A percentile compares a stretch with the other conserved stretches of the same genome.
phyloP scores from a whole-genome alignment of 208 protist genomes.

The Crithidia acanthocephali region DNA sequence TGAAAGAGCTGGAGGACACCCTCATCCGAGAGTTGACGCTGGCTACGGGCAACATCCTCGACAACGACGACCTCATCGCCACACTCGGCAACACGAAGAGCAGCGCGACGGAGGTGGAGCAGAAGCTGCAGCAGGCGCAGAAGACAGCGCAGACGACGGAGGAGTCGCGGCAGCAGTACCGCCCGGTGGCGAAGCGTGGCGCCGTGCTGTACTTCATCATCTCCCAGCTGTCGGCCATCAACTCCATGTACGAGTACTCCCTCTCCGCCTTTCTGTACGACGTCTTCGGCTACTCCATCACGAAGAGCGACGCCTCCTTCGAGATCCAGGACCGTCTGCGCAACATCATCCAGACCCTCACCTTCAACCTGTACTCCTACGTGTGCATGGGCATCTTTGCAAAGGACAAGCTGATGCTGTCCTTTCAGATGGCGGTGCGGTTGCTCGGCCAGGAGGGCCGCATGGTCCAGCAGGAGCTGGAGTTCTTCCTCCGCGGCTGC shows the following conservation, averaged over 20 bases:
- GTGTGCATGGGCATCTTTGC: slow-evolving; percentile 99
- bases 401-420: slow-evolving; percentile 98
- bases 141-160: slow-evolving; percentile 97
- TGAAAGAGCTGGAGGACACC: slow-evolving; percentile 98
- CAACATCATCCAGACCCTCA: slow-evolving; percentile 98
- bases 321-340: slow-evolving; percentile 94
- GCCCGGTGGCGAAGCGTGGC: slow-evolving; percentile 96
- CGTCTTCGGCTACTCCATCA: slow-evolving; percentile 97
- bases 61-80: slow-evolving; percentile 98
- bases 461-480: slow-evolving; percentile 90
- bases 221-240: slow-evolving; percentile 95
- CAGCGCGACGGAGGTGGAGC: slow-evolving; percentile 96
- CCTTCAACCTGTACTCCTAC: slow-evolving; percentile 98
- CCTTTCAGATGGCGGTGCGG: slow-evolving; percentile 97
- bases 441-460: slow-evolving; percentile 93
- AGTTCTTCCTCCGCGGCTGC: slow-evolving; percentile 99
- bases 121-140: slow-evolving; percentile 96
- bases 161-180: slow-evolving; percentile 95
- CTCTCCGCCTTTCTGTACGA: slow-evolving; percentile 97
- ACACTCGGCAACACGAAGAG: slow-evolving; percentile 99
- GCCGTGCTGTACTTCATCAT: slow-evolving; percentile 99
- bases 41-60: slow-evolving; percentile 97
- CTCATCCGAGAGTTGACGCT: slow-evolving; percentile 97
- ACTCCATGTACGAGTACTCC: slow-evolving; percentile 99
- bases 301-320: slow-evolving; percentile 92